Evolutionary conservation across 1,284 basidiomycete species (phyloP), one percentile per base, ranked within the genome.

Genomic region (Trichosporon faecale): DNA sequence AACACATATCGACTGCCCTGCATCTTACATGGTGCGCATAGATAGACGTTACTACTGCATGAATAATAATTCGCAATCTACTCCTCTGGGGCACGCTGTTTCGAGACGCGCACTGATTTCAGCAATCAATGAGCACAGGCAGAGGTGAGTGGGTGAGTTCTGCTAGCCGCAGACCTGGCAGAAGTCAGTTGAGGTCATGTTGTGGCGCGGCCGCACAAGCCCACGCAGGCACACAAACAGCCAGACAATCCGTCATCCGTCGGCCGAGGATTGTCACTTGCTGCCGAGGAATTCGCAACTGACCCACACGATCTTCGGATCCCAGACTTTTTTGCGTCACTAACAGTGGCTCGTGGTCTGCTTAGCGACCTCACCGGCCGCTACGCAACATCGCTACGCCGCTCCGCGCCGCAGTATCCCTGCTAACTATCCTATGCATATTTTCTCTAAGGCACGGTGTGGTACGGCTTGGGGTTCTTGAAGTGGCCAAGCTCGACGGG

Each of bases 401-500:
- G 40, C 37, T 23, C 25, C 37, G 14, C 25, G 40, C 25, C 31
- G 2, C 18, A n/a, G 27, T n/a, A 61, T 29, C 57, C 64, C 64
- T 65, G 64, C 64, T 65, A 49, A 31, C 52, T 64, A 44, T 44
- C 64, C 40, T 65, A 65, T 65, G 64, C 64, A 65, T 65, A 46
- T 65, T 66, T 63, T 68, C 35, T 46, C 78, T 85, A 86, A 72
- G 83, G 82, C 65, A 86, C 78, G 57, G 84, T 82, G 74, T 85
- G 85, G 80, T 85, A 86, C 52, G 77, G 76, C 75, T 83, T 80
- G 66, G 79, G 79, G 57, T 79, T 76, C 75, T 84, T 84, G 73
- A 83, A 76, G 64, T 80, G 75, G 44, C 79, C 80, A 31, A 76
- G 77, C 76, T 85, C 84, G 68, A 86, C 79, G 25, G 84, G 83